Evolutionary conservation across 83 land plant species (phyloP).

Genomic region (Thuja plicata): DNA sequence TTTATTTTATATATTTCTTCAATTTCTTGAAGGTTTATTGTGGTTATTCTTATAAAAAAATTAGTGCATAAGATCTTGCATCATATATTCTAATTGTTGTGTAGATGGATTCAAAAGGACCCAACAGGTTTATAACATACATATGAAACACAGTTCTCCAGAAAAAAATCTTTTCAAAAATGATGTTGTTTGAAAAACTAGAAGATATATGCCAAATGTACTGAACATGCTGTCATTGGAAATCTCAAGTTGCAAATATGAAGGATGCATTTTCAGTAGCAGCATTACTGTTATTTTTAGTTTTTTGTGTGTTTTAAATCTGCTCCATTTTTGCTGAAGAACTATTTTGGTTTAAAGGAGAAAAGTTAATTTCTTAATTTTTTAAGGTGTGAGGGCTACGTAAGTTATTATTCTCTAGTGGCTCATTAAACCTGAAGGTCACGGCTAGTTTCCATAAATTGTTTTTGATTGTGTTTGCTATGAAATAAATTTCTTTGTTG

Average conservation of each 20-base stretch:
- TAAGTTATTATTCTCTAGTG: neutral
- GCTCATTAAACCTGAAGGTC: neutral
- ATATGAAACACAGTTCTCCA: neutral
- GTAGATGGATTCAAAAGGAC: neutral
- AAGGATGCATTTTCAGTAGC: neutral
- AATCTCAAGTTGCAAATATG: neutral
- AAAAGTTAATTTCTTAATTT: neutral
- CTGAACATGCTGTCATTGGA: neutral
- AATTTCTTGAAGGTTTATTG: neutral
- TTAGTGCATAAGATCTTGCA: neutral
- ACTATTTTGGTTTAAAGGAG: neutral
- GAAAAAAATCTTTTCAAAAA: neutral
- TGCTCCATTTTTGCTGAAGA: neutral
- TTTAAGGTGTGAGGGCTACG: neutral
- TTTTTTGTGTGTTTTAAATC: neutral
- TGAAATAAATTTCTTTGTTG: neutral
- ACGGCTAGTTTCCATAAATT: neutral
- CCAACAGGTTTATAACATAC: neutral
- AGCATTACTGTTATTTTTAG: neutral
- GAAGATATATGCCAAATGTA: neutral
- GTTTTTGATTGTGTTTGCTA: neutral
- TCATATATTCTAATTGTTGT: neutral
- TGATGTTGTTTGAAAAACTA: neutral
- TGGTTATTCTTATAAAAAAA: neutral
- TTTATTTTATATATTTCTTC: neutral